phyloP scores from a whole-genome alignment of 1,284 basidiomycete genomes.

The Ustilago esculenta region DNA sequence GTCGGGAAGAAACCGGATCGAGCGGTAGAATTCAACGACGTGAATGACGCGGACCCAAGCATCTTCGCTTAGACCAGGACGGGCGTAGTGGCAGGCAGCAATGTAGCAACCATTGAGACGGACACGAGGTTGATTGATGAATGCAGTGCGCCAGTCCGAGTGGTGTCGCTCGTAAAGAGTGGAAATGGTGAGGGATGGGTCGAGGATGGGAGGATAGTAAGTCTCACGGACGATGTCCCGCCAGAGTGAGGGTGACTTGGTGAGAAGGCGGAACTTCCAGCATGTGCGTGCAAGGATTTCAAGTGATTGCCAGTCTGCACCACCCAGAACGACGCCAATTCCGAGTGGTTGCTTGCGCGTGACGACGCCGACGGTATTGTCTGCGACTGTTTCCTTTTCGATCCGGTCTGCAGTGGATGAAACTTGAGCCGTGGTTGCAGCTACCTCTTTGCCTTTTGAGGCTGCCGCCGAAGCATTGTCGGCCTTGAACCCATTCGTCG shows the following conservation, averaged over 20 bases:
- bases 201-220: slow-evolving; percentile 54
- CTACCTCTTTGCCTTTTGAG: not conserved
- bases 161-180: slow-evolving; percentile 37
- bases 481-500: not conserved
- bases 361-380: slow-evolving; percentile 9
- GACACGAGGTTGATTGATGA: slow-evolving; percentile 62
- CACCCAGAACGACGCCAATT: slow-evolving; percentile 56
- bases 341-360: slow-evolving; percentile 30
- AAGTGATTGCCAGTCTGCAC: slow-evolving; percentile 60
- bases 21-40: slow-evolving; percentile 75
- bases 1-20: slow-evolving; percentile 85
- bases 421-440: not conserved
- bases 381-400: slow-evolving; percentile 8
- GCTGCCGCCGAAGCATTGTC: not conserved
- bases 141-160: slow-evolving; percentile 59
- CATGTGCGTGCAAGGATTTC: slow-evolving; percentile 57
- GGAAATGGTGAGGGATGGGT: slow-evolving; percentile 16
- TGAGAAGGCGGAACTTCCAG: slow-evolving; percentile 61
- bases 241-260: slow-evolving; percentile 56
- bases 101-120: slow-evolving; percentile 64
- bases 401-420: slow-evolving; percentile 3
- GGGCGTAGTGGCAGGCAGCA: slow-evolving; percentile 62
- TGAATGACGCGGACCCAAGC: slow-evolving; percentile 65
- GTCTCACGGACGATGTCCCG: slow-evolving; percentile 54
- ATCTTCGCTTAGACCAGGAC: slow-evolving; percentile 58